These are phyloP conservation scores for Dimocarpus longan DNA, from an alignment of 345 rosid genomes.

Conservation along the genomic window DNA sequence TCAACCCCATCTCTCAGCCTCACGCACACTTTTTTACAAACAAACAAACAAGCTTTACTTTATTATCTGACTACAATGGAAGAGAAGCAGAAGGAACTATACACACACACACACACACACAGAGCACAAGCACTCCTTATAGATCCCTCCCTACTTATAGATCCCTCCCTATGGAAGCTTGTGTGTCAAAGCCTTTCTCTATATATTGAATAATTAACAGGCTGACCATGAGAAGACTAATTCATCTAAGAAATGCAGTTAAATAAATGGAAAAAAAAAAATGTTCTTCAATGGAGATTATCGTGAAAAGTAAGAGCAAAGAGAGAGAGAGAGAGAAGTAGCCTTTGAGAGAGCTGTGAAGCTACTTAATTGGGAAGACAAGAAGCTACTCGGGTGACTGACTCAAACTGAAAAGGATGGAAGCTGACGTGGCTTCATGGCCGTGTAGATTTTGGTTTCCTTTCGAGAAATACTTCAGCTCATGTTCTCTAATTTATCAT, in stretches of 20 bases:
- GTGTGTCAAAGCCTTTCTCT: neutral
- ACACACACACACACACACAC: neutral
- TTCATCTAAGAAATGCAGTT: neutral
- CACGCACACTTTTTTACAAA: neutral
- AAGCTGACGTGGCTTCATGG: conserved; percentile 26
- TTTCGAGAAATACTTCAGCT: neutral
- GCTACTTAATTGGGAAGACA: conserved; percentile 52
- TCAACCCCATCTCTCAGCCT: conserved; percentile 27
- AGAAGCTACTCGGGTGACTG: conserved; percentile 62
- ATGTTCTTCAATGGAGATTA: neutral
- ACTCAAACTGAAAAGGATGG: conserved; percentile 36
- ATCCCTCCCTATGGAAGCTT: no score
- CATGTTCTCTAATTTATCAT: neutral
- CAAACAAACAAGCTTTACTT: no score
- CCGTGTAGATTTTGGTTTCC: conserved; percentile 4
- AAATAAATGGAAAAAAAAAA: neutral
- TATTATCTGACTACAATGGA: neutral
- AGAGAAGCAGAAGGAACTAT: neutral
- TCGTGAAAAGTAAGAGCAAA: neutral
- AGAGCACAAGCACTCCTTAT: no score
- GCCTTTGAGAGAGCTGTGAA: conserved; percentile 54
- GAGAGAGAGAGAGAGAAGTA: conserved; percentile 25
- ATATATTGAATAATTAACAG: neutral
- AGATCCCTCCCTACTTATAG: no score
- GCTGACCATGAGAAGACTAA: neutral